Conservation (phyloP, 495 filamentous ascomycete genomes). For the Aspergillus conjunctus region DNA sequence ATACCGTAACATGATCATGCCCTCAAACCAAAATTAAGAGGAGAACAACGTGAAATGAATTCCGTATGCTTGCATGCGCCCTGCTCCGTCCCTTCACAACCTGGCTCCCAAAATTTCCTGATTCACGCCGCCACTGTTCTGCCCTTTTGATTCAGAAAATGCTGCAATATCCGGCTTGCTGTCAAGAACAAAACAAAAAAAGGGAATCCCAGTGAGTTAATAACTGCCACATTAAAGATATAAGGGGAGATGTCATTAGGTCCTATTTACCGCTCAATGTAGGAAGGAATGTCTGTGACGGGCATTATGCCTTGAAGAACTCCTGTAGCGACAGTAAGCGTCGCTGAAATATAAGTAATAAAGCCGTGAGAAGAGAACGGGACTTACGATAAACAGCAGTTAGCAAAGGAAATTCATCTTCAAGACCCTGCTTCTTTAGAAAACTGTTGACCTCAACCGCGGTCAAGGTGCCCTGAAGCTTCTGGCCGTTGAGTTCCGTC, state of each 20-base stretch:
- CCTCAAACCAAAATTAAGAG: neutral
- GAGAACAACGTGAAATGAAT: slow-evolving; percentile 6
- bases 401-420: slow-evolving; percentile 87
- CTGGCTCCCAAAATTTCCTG: slow-evolving; percentile 20
- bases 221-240: slow-evolving; percentile 24
- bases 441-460: slow-evolving; percentile 88
- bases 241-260: slow-evolving; percentile 23
- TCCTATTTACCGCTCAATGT: slow-evolving; percentile 48
- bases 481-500: slow-evolving; percentile 93
- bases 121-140: slow-evolving; percentile 18
- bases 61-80: slow-evolving; percentile 11
- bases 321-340: slow-evolving; percentile 33
- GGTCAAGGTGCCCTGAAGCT: slow-evolving; percentile 91
- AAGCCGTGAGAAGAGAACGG: neutral
- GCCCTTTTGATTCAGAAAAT: slow-evolving; percentile 15
- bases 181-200: slow-evolving; percentile 24
- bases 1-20: neutral
- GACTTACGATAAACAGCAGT: slow-evolving; percentile 71
- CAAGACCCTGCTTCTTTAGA: slow-evolving; percentile 72
- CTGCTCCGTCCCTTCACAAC: slow-evolving; percentile 18
- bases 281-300: slow-evolving; percentile 45
- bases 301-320: slow-evolving; percentile 47
- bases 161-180: slow-evolving; percentile 25
- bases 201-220: slow-evolving; percentile 33
- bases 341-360: neutral